These are phyloP conservation scores for Pythium pyrilobum DNA, from an alignment of 352 stramenopile species.

Conservation along the genomic window DNA sequence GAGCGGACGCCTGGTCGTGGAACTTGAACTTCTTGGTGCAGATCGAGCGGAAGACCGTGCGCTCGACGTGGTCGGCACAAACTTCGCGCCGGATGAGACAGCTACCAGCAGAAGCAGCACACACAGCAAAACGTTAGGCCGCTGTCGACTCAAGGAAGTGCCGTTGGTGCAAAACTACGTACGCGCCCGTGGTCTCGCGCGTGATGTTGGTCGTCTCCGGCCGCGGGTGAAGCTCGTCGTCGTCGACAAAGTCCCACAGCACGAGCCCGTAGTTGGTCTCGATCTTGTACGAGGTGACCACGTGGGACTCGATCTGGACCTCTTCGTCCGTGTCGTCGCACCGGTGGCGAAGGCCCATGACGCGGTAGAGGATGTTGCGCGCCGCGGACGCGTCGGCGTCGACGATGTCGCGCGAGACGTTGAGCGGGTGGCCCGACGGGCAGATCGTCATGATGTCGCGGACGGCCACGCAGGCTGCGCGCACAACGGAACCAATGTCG, in stretches of 20 bases:
- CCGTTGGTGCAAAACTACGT: neutral
- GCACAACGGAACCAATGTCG: constrained; percentile 13
- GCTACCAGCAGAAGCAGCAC: neutral
- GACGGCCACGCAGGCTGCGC: constrained; percentile 20
- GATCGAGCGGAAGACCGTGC: neutral
- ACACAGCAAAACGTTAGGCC: neutral
- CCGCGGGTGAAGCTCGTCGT: constrained; percentile 22
- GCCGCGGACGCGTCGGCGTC: neutral
- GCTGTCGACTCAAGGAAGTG: neutral
- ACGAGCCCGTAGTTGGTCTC: constrained; percentile 15
- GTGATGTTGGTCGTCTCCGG: constrained; percentile 15
- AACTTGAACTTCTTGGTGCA: constrained; percentile 4
- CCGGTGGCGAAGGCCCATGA: neutral
- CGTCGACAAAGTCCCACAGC: constrained; percentile 25
- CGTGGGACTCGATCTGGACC: constrained; percentile 16
- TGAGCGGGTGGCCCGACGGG: constrained; percentile 17
- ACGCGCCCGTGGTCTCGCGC: constrained; percentile 6
- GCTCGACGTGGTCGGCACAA: neutral
- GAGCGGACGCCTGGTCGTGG: neutral
- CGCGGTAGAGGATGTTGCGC: neutral
- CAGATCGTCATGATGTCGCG: constrained; percentile 18
- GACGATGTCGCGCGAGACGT: constrained; percentile 11
- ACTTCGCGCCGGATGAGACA: constrained; percentile 6
- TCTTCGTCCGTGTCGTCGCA: neutral
- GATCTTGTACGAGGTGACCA: constrained; percentile 18